Base-by-base conservation (phyloP, 331 rosid genomes). In the Stylosanthes scabra region DNA sequence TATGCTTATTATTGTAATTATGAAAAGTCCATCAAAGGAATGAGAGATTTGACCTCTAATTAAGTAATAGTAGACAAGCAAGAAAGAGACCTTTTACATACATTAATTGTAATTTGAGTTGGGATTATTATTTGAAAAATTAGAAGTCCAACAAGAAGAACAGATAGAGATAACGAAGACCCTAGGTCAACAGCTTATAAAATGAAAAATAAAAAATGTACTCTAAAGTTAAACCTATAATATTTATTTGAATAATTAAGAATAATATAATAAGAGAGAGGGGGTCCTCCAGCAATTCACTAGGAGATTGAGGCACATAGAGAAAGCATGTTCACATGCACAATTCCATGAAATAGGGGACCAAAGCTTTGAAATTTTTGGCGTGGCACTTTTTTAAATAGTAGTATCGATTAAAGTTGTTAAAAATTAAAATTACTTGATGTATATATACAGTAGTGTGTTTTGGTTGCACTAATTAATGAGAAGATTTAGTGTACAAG, bases 281-380 rank as follows among this genome's bases (percentile, higher is more conserved):
- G 74, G 41, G 71, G 71, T 69, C 76, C 71, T 76, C 59, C 58
- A 31, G 37, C 37, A 60, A 51, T 69, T 60, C 16, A 37, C n/a
- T 41, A 7, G 28, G 70, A 5, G 60, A 0, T 31, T 52, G 60
- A 70, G 71, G 25, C 81, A 42, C 75, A 42, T 59, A 20, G 1
- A 11, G 37, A 39, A 51, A 2, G 71, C 85, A 71, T 59, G 39
- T 71, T 66, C 72, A 66, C 79, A 73, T 76, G 81, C 66, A 76
- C 54, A 29, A 44, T 71, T 25, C 50, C 59, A 42, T 55, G 57
- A 11, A 12, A 25, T 10, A 9, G 65, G 81, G 74, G 58, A 73
- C 81, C 73, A 81, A 59, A 76, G n/a, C 71, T 51, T 71, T 66
- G 12, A 41, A 16, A 13, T 72, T 62, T 31, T 62, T 57, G 16